Evolutionary conservation across 2,329 filamentous ascomycete species (phyloP).

Genomic region (Aspergillus proliferans): DNA sequence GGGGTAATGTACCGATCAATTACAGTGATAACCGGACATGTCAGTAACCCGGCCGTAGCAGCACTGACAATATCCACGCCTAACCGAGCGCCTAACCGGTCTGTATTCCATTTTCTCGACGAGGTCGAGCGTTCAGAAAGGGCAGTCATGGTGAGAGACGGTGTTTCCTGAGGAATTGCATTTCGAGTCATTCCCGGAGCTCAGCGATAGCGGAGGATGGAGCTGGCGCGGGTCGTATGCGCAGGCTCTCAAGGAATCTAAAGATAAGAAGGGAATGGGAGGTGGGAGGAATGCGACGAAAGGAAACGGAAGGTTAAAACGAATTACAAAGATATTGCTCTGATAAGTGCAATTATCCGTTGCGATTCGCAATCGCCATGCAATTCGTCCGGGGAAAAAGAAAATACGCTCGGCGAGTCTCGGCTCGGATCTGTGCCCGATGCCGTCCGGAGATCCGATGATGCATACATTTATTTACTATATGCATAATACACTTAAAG

Average conservation of each 20-base stretch:
- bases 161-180: conserved; percentile 20
- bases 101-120: conserved; percentile 62
- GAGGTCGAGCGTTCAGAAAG: conserved; percentile 14
- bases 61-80: conserved; percentile 65
- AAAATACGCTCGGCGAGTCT: neutral
- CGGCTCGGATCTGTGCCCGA: conserved; percentile 3
- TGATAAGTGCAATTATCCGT: neutral
- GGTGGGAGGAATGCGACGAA: neutral
- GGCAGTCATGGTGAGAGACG: conserved; percentile 15
- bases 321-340: conserved; percentile 1
- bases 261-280: conserved; percentile 1
- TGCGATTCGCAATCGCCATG: neutral
- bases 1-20: conserved; percentile 64
- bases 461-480: neutral
- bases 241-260: too few relatives aligned
- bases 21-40: conserved; percentile 78
- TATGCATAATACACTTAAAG: neutral
- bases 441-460: conserved; percentile 6
- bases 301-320: neutral
- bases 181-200: conserved; percentile 23
- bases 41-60: conserved; percentile 63
- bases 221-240: neutral
- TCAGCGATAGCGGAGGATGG: neutral
- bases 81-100: conserved; percentile 61
- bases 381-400: neutral